Percentiles rank a stretch among this genome's conserved stretches.
These are phyloP conservation scores for Wallacemonas sp. DNA, from an alignment of 208 protist species.

Conservation along the genomic window DNA sequence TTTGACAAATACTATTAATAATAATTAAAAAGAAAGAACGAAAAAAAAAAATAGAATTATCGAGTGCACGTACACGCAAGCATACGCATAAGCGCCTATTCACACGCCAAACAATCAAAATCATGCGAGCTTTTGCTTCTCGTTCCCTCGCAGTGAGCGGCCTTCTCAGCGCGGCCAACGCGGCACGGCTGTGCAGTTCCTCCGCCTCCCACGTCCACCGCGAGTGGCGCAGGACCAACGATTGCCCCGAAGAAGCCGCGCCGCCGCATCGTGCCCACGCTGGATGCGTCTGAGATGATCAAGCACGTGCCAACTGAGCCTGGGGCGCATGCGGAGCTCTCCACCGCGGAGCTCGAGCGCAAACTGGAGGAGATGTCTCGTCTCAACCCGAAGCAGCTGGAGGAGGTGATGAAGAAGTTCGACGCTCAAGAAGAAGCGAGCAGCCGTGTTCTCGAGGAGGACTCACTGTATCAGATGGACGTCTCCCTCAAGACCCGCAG, in stretches of 20 bases:
- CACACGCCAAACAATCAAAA: too few species aligned
- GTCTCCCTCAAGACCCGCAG: conserved; percentile 76
- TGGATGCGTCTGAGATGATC: conserved; percentile 65
- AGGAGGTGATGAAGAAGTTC: conserved; percentile 56
- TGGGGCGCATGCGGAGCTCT: conserved; percentile 79
- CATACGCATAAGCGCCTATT: background rate
- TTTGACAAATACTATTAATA: background rate
- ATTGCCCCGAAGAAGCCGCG: conserved; percentile 70
- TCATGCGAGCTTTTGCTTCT: background rate
- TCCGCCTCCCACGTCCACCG: background rate
- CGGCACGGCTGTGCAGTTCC: conserved; percentile 2
- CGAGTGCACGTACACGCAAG: too few species aligned
- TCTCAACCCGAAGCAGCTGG: conserved; percentile 71
- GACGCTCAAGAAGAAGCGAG: conserved; percentile 70
- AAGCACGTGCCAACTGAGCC: conserved; percentile 71
- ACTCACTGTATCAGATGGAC: conserved; percentile 92
- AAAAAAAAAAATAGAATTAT: conserved; percentile 3
- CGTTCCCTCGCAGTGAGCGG: background rate
- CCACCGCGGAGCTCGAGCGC: conserved; percentile 83
- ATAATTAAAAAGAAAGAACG: conserved; percentile 1
- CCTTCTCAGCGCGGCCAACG: too few species aligned
- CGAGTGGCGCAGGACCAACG: conserved; percentile 13
- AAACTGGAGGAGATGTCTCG: conserved; percentile 78
- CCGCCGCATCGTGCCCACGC: conserved; percentile 45
- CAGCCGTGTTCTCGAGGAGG: conserved; percentile 75